Base-by-base conservation (phyloP, 441 rosid genomes). In the Kokia cookei region DNA sequence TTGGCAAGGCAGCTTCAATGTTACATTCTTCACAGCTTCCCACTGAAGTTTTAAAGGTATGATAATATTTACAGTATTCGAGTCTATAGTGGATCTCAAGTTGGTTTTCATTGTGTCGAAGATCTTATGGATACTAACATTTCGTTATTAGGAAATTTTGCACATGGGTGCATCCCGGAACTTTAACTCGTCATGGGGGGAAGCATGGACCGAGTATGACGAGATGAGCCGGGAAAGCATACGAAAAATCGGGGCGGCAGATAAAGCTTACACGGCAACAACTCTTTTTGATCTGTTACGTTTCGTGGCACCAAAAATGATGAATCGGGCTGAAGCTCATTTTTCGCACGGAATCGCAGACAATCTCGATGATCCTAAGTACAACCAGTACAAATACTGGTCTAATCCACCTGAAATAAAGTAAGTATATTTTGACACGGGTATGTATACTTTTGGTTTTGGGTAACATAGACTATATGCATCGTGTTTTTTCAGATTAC, bases 311-410 rank as follows among this genome's bases (percentile, higher is more conserved):
- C 93, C 91, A 6, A 87, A 85, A 75, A 81, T 81, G 85, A 89
- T 88, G 90, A 73, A 54, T 74, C 86, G 93, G 12, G 84, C 84
- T 1, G 89, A 83, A 79, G 84, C 88, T 75, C 93, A 89, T 79
- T 88, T 88, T 81, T 89, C 97, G 35, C 88, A 85, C 45, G 94
- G 90, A 53, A 80, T 89, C 65, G 91, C 94, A 0, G 89, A 87
- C 63, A 65, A 89, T 83, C 86, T 89, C 0, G 84, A 82, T 1
- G 89, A 88, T 62, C 90, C 91, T 48, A 84, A 85, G 71, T 86
- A 86, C 74, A 60, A 26, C 50, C 87, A 89, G 63, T 85, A 82
- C 79, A 88, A 84, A 55, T 88, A 89, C 70, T 91, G 92, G 92
- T 89, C 91, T 5, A 91, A 88, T 77, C 92, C 96, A 4, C 82